Percentiles rank a stretch among this genome's conserved stretches.
phyloP scores from a whole-genome alignment of 441 rosid genomes.

The Francoa sonchifolia region DNA sequence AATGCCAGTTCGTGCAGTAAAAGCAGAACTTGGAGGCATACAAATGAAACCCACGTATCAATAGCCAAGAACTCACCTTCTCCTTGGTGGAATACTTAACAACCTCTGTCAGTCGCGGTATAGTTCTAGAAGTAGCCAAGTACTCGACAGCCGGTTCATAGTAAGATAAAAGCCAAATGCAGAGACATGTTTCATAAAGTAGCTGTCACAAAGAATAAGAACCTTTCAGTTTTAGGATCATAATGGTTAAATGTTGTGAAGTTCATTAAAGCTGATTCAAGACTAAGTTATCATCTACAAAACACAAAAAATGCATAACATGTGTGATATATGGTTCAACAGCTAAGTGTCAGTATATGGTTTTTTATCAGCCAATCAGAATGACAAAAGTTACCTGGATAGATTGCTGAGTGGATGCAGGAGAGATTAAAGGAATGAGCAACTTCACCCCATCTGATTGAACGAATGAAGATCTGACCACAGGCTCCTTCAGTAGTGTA shows the following conservation, averaged over 20 bases:
- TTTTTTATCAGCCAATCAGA: neutral
- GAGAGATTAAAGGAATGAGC: conserved; percentile 74
- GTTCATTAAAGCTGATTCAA: too few relatives aligned
- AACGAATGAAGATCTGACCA: conserved; percentile 87
- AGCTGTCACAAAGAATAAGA: conserved; percentile 39
- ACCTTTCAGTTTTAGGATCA: neutral
- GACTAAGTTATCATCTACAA: too few relatives aligned
- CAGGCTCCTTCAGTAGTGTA: conserved; percentile 71
- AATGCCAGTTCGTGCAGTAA: too few relatives aligned
- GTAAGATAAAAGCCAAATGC: conserved; percentile 91
- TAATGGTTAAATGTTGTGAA: too few relatives aligned
- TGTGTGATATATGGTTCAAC: too few relatives aligned
- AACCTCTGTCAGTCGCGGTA: conserved; percentile 71
- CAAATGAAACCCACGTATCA: conserved; percentile 3
- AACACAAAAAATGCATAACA: too few relatives aligned
- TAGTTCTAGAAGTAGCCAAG: conserved; percentile 77
- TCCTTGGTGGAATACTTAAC: conserved; percentile 90
- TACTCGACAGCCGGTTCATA: conserved; percentile 81
- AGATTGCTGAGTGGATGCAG: conserved; percentile 95
- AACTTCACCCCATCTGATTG: conserved; percentile 88
- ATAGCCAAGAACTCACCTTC: conserved; percentile 44
- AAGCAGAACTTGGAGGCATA: conserved; percentile 5
- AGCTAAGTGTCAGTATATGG: neutral
- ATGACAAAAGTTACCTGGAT: conserved; percentile 52
- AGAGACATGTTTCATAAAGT: conserved; percentile 92